These are phyloP conservation scores for Aspergillus campestris DNA, from an alignment of 495 filamentous ascomycete genomes.

Conservation along the genomic window DNA sequence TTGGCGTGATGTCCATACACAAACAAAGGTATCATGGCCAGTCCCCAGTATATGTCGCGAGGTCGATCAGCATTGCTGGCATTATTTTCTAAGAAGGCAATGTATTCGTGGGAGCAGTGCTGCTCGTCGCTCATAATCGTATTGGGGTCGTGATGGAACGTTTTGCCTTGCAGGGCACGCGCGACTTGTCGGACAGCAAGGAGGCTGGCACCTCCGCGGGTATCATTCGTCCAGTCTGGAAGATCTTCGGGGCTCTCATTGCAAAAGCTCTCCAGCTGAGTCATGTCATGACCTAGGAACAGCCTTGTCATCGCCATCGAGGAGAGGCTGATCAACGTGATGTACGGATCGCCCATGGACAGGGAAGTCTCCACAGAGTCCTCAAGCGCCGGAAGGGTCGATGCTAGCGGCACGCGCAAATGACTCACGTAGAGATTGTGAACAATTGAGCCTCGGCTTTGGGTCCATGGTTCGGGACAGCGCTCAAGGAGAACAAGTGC, in stretches of 20 bases:
- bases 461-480: constrained; percentile 58
- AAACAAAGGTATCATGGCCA: constrained; percentile 64
- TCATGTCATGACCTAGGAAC: constrained; percentile 65
- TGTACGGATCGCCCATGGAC: constrained; percentile 63
- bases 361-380: constrained; percentile 62
- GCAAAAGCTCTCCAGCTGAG: constrained; percentile 67
- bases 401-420: constrained; percentile 52
- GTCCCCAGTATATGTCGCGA: constrained; percentile 61
- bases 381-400: constrained; percentile 54
- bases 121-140: constrained; percentile 63
- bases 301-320: constrained; percentile 62
- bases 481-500: constrained; percentile 59
- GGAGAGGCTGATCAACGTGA: constrained; percentile 66
- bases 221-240: constrained; percentile 62
- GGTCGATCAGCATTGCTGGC: constrained; percentile 51
- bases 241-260: constrained; percentile 68
- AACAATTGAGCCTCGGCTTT: constrained; percentile 62
- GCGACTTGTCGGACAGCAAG: constrained; percentile 61
- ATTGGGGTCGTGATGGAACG: constrained; percentile 43
- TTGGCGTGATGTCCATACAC: constrained; percentile 66
- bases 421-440: constrained; percentile 70
- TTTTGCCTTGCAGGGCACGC: constrained; percentile 79
- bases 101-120: constrained; percentile 57
- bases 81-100: constrained; percentile 41
- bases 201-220: constrained; percentile 69